These are phyloP conservation scores for Capsella rubella DNA, from an alignment of 441 rosid species.

Conservation along the genomic window DNA sequence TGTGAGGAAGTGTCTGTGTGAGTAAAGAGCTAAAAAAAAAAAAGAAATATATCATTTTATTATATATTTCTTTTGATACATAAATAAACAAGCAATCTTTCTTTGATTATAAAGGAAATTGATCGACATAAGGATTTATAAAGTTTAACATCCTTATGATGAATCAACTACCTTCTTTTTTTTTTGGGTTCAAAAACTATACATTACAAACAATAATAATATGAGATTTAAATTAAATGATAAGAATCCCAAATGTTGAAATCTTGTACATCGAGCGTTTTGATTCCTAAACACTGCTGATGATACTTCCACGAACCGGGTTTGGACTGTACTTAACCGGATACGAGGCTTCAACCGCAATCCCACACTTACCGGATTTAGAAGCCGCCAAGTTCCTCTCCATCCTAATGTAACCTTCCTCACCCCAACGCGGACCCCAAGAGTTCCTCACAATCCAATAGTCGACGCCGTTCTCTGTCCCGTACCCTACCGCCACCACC, in stretches of 20 bases:
- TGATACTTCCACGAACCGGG: slow-evolving; percentile 48
- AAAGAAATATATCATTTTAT: no score
- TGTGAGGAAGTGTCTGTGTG: no score
- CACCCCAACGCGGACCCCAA: slow-evolving; percentile 74
- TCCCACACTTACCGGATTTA: slow-evolving; percentile 66
- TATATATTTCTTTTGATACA: slow-evolving; percentile 27
- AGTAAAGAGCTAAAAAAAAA: no score
- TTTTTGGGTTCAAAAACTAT: slow-evolving; percentile 13
- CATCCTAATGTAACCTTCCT: slow-evolving; percentile 65
- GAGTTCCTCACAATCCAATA: slow-evolving; percentile 80
- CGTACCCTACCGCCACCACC: slow-evolving; percentile 66
- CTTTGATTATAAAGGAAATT: slow-evolving; percentile 23
- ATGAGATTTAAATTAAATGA: slow-evolving; percentile 22
- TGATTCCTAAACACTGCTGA: slow-evolving; percentile 57
- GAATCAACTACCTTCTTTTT: slow-evolving; percentile 22
- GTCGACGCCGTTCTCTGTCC: slow-evolving; percentile 61
- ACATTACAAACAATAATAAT: slow-evolving; percentile 39
- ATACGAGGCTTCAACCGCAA: slow-evolving; percentile 71
- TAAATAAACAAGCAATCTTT: slow-evolving; percentile 30
- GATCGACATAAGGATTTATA: slow-evolving; percentile 34
- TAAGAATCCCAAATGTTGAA: slow-evolving; percentile 5
- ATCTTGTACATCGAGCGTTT: neutral
- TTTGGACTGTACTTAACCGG: slow-evolving; percentile 62
- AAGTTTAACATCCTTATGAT: slow-evolving; percentile 28
- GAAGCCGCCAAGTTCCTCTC: slow-evolving; percentile 54